Conservation (phyloP, 805 yeast species). For the Metschnikowia lachancei region DNA sequence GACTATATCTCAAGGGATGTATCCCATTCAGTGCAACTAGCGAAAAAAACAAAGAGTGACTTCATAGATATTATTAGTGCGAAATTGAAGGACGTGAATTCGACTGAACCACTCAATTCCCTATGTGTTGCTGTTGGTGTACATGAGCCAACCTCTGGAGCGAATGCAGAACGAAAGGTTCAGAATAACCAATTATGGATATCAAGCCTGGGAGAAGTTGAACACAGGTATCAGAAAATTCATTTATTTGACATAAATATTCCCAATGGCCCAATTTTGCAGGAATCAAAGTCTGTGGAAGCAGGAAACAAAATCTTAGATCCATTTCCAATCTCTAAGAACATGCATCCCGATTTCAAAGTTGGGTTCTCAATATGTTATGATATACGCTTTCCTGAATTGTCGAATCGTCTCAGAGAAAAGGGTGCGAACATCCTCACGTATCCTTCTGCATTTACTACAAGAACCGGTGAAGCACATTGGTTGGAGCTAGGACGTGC, state of each 20-base stretch:
- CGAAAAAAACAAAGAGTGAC: conserved; percentile 36
- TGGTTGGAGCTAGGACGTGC: conserved; percentile 81
- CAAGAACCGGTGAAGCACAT: conserved; percentile 87
- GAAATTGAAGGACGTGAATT: conserved; percentile 32
- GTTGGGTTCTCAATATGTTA: conserved; percentile 78
- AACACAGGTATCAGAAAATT: conserved; percentile 73
- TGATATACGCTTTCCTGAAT: conserved; percentile 85
- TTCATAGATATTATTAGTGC: conserved; percentile 45
- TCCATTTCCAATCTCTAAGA: conserved; percentile 15
- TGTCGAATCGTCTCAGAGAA: conserved; percentile 56
- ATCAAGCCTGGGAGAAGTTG: conserved; percentile 58
- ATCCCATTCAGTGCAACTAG: conserved; percentile 60
- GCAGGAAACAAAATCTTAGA: conserved; percentile 58
- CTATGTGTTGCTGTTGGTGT: conserved; percentile 80
- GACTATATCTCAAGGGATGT: conserved; percentile 80
- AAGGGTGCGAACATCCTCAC: conserved; percentile 75
- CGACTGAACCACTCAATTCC: not conserved
- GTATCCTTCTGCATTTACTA: conserved; percentile 91
- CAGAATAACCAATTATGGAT: conserved; percentile 76
- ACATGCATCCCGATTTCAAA: conserved; percentile 24
- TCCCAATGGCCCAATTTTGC: conserved; percentile 73
- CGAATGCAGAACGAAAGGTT: conserved; percentile 33
- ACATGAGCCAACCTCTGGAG: conserved; percentile 65
- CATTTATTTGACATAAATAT: conserved; percentile 90
- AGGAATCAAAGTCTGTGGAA: conserved; percentile 77